Evolutionary conservation across 257 asterid genomes (phyloP).

Genomic region (Capsicum baccatum): DNA sequence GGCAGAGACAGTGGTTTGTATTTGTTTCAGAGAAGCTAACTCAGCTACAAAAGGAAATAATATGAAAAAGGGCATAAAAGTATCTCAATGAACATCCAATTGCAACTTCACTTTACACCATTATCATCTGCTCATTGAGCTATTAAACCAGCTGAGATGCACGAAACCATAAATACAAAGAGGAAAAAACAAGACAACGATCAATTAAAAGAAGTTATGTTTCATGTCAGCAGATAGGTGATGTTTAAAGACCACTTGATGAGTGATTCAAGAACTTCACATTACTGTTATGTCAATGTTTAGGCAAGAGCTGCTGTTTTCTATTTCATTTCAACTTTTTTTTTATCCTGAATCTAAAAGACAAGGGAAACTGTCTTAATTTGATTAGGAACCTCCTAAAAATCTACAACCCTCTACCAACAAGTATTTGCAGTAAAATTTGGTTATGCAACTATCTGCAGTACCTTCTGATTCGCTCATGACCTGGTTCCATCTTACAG

Average conservation of each 20-base stretch:
- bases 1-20: background rate
- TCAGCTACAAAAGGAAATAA: background rate
- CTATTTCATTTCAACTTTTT: background rate
- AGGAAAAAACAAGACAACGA: background rate
- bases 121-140: background rate
- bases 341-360: background rate
- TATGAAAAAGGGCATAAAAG: background rate
- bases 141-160: background rate
- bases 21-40: background rate
- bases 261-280: background rate
- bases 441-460: background rate
- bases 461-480: background rate
- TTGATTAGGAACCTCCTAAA: background rate
- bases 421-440: background rate
- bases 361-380: constrained; percentile 11
- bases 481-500: background rate
- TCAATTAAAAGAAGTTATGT: background rate
- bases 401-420: constrained; percentile 6
- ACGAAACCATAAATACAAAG: constrained; percentile 5
- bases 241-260: background rate
- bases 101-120: constrained; percentile 3
- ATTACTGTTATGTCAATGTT: background rate
- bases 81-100: constrained; percentile 10
- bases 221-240: background rate
- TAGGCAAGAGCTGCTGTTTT: constrained; percentile 7